Evolutionary conservation across 805 yeast genomes (phyloP).

Genomic region (Cyberlindnera meyerae): DNA sequence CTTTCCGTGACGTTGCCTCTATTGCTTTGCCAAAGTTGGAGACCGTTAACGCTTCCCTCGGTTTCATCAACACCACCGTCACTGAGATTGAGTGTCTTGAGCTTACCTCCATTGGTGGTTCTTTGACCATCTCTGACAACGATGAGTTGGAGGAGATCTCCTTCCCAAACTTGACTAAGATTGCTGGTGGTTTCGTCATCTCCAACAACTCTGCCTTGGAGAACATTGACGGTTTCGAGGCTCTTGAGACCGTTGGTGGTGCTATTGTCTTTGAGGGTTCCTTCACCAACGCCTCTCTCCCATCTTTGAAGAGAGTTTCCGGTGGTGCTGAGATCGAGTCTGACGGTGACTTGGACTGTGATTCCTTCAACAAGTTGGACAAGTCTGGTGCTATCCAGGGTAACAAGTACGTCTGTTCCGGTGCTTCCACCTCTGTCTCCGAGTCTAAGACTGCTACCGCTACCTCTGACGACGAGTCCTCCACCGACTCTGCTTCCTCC

Average conservation of each 20-base stretch:
- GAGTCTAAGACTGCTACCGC: slow-evolving; percentile 28
- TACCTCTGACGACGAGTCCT: slow-evolving; percentile 25
- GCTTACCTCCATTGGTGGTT: slow-evolving; percentile 68
- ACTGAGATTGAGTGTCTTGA: slow-evolving; percentile 47
- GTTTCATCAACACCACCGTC: slow-evolving; percentile 71
- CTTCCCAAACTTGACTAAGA: slow-evolving; percentile 60
- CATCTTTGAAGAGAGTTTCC: slow-evolving; percentile 67
- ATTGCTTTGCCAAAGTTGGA: slow-evolving; percentile 66
- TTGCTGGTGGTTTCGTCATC: slow-evolving; percentile 93
- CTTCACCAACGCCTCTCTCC: slow-evolving; percentile 75
- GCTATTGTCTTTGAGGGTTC: slow-evolving; percentile 78
- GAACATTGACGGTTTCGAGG: slow-evolving; percentile 66
- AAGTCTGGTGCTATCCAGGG: slow-evolving; percentile 83
- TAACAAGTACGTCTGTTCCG: slow-evolving; percentile 74
- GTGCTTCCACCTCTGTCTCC: slow-evolving; percentile 44
- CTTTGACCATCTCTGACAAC: slow-evolving; percentile 73
- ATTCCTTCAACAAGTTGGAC: slow-evolving; percentile 65
- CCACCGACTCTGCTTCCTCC: slow-evolving; percentile 25
- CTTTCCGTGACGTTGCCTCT: slow-evolving; percentile 75
- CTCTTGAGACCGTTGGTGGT: slow-evolving; percentile 76
- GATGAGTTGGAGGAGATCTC: slow-evolving; percentile 62
- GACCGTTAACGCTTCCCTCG: slow-evolving; percentile 73
- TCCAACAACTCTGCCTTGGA: slow-evolving; percentile 76
- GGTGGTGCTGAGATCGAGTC: slow-evolving; percentile 91
- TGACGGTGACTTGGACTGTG: slow-evolving; percentile 76